Base-by-base conservation (phyloP, 352 stramenopile species). In the Pythium rhizo-oryzae region DNA sequence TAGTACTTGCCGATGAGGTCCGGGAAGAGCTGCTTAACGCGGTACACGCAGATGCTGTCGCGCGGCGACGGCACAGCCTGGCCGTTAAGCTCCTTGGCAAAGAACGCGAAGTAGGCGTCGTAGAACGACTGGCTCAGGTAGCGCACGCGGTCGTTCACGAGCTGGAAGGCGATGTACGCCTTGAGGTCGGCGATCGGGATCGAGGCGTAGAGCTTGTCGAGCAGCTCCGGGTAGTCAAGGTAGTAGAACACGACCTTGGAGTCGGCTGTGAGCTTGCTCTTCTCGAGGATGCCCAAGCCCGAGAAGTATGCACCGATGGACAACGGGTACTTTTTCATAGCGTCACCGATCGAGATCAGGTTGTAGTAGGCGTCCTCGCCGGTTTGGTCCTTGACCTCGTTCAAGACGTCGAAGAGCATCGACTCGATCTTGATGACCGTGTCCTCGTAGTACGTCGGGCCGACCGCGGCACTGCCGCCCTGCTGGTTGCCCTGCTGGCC, bases 81-180 rank as follows among this genome's bases (percentile, higher is more conserved):
- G 16, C 92, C 90, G 4, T 80, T 79, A 49, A 99, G 74, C 24
- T 69, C 80, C 28, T 72, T 72, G 67, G 86, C 74, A 62, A 94
- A 97, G 72, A 99, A 97, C 16, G 96, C 69, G 74, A 98, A 98
- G 55, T 88, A 81, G 11, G 87, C 90, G 16, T 94, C 65, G 24
- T 95, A 79, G 67, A 98, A 98, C 12, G 70, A 43, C 33, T 87
- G 57, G 60, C 74, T 79, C 33, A 92, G 54, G 50, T 75, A 80
- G 2, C 65, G 61, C n/a, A 79, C 67, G 52, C 75, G 76, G 53
- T 74, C 65, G 51, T 81, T 77, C 19, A 85, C 74, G 67, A 84
- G 80, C 35, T 76, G 60, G 65, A 85, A 92, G 18, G 79, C 74
- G 15, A 91, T 35, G 55, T 89, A 85, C 18, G 75, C 72, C 71